A percentile compares a stretch with the other conserved stretches of the same genome.
These are phyloP conservation scores for Coemansia sp. DNA, from an alignment of 192 early-diverging fungal genomes.

Conservation along the genomic window DNA sequence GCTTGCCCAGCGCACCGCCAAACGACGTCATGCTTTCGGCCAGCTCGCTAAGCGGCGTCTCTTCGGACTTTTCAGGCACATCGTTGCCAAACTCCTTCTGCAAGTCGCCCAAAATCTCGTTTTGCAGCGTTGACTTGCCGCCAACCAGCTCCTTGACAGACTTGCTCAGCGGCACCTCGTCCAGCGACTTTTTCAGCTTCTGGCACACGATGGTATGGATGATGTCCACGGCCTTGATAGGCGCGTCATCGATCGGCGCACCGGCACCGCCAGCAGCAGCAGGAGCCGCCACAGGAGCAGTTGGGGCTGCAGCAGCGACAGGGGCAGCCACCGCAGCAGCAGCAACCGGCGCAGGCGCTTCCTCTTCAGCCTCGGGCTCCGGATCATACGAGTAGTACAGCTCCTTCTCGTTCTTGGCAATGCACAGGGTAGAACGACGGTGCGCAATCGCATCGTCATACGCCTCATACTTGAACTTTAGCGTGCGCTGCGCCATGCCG, in stretches of 20 bases:
- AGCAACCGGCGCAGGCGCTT: constrained; percentile 56
- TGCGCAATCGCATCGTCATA: constrained; percentile 92
- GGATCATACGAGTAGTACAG: constrained; percentile 92
- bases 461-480: constrained; percentile 96
- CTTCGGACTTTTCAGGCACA: constrained; percentile 71
- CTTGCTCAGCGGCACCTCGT: constrained; percentile 70
- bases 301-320: constrained; percentile 57
- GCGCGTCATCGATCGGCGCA: constrained; percentile 72
- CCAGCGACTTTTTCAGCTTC: constrained; percentile 88
- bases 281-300: constrained; percentile 58
- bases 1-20: constrained; percentile 79
- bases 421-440: constrained; percentile 86
- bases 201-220: constrained; percentile 83
- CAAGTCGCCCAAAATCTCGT: constrained; percentile 85
- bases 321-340: constrained; percentile 58
- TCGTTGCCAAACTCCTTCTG: constrained; percentile 59
- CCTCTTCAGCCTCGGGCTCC: constrained; percentile 56
- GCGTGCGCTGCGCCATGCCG: constrained; percentile 91
- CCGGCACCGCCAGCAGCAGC: constrained; percentile 21
- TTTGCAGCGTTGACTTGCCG: constrained; percentile 94
- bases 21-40: neutral
- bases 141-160: constrained; percentile 87
- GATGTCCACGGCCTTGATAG: constrained; percentile 80
- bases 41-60: constrained; percentile 4
- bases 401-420: constrained; percentile 86